phyloP scores from a whole-genome alignment of 192 early-diverging fungal genomes.

The Radiomyces spectabilis region DNA sequence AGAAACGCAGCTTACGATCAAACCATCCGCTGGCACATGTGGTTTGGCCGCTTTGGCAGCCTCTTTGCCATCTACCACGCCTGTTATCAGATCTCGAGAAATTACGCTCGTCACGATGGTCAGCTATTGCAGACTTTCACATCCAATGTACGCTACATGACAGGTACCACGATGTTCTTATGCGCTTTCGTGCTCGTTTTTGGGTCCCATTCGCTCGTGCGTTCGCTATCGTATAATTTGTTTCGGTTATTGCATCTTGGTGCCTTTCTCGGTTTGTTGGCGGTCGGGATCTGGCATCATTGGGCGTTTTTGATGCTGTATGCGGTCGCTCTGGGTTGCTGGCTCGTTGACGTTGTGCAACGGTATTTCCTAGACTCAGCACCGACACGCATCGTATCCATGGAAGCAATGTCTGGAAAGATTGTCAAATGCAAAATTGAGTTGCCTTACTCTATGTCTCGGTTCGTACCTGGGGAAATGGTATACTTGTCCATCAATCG shows the following conservation, averaged over 20 bases:
- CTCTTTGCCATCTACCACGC: slow-evolving; percentile 8
- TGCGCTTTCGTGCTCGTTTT: neutral
- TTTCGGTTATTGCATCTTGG: slow-evolving; percentile 10
- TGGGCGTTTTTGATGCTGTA: slow-evolving; percentile 8
- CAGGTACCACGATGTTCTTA: neutral
- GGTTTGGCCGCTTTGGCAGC: slow-evolving; percentile 3
- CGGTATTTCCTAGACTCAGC: neutral
- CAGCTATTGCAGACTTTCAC: slow-evolving; percentile 1
- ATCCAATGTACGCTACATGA: neutral
- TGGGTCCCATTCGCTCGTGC: slow-evolving; percentile 12
- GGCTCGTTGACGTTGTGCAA: slow-evolving; percentile 7
- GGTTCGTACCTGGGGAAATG: slow-evolving; percentile 6
- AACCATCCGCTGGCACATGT: slow-evolving; percentile 8
- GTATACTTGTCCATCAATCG: slow-evolving; percentile 1
- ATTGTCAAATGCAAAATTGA: neutral
- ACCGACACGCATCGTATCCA: neutral
- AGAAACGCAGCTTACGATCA: neutral
- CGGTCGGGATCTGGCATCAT: slow-evolving; percentile 3
- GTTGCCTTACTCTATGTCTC: neutral
- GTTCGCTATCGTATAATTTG: slow-evolving; percentile 1
- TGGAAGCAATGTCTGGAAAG: neutral
- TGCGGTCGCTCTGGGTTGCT: neutral
- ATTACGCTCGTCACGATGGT: slow-evolving; percentile 1
- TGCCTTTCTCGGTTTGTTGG: neutral
- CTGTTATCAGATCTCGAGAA: neutral